Evolutionary conservation across 352 stramenopile species (phyloP).

Genomic region (Phytophthora vignae): DNA sequence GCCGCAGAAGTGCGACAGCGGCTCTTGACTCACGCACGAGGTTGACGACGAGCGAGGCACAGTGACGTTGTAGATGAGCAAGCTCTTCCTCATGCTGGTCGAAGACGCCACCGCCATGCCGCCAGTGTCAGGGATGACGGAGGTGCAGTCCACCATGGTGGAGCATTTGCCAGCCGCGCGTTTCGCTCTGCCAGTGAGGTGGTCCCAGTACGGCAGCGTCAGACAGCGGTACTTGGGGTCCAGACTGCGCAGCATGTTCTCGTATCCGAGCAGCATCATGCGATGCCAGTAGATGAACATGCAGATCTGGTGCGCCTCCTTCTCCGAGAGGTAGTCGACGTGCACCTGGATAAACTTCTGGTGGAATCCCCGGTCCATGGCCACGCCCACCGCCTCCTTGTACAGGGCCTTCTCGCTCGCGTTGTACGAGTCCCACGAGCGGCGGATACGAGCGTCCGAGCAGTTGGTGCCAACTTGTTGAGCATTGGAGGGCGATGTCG

Average conservation of each 20-base stretch:
- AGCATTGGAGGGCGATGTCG: constrained; percentile 1
- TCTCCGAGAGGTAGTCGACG: constrained; percentile 49
- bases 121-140: constrained; percentile 48
- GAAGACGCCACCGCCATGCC: constrained; percentile 17
- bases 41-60: constrained; percentile 33
- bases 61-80: constrained; percentile 25
- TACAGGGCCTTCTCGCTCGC: constrained; percentile 50
- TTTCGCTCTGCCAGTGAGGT: constrained; percentile 40
- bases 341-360: constrained; percentile 71
- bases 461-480: constrained; percentile 46
- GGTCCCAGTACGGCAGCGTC: constrained; percentile 71
- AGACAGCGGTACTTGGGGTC: constrained; percentile 51
- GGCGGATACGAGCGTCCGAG: constrained; percentile 46
- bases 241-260: constrained; percentile 77
- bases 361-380: constrained; percentile 55
- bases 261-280: constrained; percentile 64
- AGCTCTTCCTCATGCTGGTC: constrained; percentile 11
- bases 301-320: constrained; percentile 59
- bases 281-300: constrained; percentile 86
- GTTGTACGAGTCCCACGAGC: constrained; percentile 56
- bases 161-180: constrained; percentile 32
- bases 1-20: constrained; percentile 59
- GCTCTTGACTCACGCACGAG: constrained; percentile 37
- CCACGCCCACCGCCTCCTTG: constrained; percentile 41
- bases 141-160: constrained; percentile 44